Conservation (phyloP, 495 filamentous ascomycete genomes). For the Aspergillus kassunensis region DNA sequence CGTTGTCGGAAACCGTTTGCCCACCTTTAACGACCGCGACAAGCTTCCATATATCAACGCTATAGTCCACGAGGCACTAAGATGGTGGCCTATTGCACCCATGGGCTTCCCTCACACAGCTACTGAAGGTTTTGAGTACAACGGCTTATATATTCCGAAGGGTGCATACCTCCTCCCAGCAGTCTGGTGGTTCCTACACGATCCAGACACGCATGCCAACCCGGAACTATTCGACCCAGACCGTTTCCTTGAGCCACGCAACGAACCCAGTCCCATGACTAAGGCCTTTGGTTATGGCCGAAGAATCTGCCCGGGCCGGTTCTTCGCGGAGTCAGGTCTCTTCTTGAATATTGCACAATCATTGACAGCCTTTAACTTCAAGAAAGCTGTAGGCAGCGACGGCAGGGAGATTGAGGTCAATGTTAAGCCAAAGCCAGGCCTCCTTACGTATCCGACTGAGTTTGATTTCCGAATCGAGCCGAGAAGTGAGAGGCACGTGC, state of each 20-base stretch:
- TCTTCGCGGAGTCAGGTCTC: slow-evolving; percentile 54
- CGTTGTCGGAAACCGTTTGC: slow-evolving; percentile 41
- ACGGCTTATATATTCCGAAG: slow-evolving; percentile 41
- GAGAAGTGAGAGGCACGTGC: slow-evolving; percentile 27
- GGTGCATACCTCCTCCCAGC: slow-evolving; percentile 35
- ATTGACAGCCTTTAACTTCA: slow-evolving; percentile 52
- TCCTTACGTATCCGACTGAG: slow-evolving; percentile 36
- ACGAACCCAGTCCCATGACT: slow-evolving; percentile 22
- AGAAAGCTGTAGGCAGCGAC: slow-evolving; percentile 10
- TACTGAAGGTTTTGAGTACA: slow-evolving; percentile 43
- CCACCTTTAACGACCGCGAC: slow-evolving; percentile 26
- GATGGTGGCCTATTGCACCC: slow-evolving; percentile 42
- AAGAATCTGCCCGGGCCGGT: slow-evolving; percentile 55
- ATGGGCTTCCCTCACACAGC: slow-evolving; percentile 52
- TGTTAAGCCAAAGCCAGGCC: slow-evolving; percentile 32
- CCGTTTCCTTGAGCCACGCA: slow-evolving; percentile 25
- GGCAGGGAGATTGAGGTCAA: slow-evolving; percentile 22
- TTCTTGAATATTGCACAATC: slow-evolving; percentile 48
- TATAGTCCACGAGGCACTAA: slow-evolving; percentile 38
- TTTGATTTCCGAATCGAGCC: slow-evolving; percentile 28
- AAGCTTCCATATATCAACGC: slow-evolving; percentile 43
- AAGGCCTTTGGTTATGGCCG: slow-evolving; percentile 56
- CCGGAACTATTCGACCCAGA: slow-evolving; percentile 31
- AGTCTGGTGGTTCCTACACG: slow-evolving; percentile 31
- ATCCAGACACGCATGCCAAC: slow-evolving; percentile 15